Base-by-base conservation (phyloP, 139 green algal genomes). In the Microglena sp. region DNA sequence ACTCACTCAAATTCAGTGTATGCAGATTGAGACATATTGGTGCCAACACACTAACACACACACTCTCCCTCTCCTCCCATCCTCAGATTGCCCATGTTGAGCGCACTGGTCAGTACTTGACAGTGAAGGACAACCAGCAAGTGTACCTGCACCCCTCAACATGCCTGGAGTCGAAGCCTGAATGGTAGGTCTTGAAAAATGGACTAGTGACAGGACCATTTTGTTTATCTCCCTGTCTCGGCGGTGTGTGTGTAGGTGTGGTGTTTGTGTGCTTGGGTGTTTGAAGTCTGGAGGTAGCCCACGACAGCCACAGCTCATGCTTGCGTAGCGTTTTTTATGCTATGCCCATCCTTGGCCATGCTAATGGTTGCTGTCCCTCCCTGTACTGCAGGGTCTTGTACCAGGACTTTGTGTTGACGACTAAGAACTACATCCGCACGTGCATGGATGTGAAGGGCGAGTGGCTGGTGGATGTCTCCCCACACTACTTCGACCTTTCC, bases 321-420 rank as follows among this genome's bases (percentile, higher is more conserved):
- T n/a, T n/a, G n/a, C n/a, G n/a, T n/a, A n/a, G n/a, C n/a, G n/a
- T n/a, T n/a, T n/a, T n/a, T n/a, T n/a, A n/a, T n/a, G n/a, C n/a
- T n/a, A n/a, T n/a, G n/a, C n/a, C n/a, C n/a, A n/a, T n/a, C n/a
- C n/a, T n/a, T n/a, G n/a, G n/a, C n/a, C n/a, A n/a, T n/a, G n/a
- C n/a, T n/a, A n/a, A n/a, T n/a, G n/a, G n/a, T n/a, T n/a, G n/a
- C n/a, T n/a, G n/a, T n/a, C n/a, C n/a, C n/a, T n/a, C n/a, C n/a
- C 46, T 58, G 18, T 26, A 18, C 27, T 45, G 33, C 79, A 91
- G 86, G 87, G 91, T 90, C 33, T 54, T 98, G 68, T 99, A 99
- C 80, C 91, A 99, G 59, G 94, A 99, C 75, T 99, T 99, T 85
- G 94, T 99, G 64, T 77, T 99, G 45, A 99, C 94, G 21, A 88